Percentiles rank a stretch among this genome's conserved stretches.
Evolutionary conservation across 2,329 filamentous ascomycete genomes (phyloP).

Genomic region (Aspergillaceae sp.): DNA sequence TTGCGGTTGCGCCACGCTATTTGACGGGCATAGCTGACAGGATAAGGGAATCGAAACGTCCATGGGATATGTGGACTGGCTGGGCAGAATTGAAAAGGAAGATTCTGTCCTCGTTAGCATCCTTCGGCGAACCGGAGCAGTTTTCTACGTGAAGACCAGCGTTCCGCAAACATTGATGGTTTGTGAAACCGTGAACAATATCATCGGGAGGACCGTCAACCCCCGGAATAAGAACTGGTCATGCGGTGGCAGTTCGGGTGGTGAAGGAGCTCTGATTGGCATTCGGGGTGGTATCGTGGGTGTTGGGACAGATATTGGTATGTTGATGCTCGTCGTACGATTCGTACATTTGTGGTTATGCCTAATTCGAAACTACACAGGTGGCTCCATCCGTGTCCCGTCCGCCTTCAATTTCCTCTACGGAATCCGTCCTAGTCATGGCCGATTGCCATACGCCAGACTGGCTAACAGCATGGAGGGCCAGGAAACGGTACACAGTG

Average conservation of each 20-base stretch:
- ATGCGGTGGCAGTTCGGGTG: slow-evolving; percentile 17
- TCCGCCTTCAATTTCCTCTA: slow-evolving; percentile 36
- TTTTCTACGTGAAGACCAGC: slow-evolving; percentile 22
- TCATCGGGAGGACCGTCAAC: slow-evolving; percentile 16
- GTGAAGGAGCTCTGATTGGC: slow-evolving; percentile 25
- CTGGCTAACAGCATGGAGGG: slow-evolving; percentile 30
- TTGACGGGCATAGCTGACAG: neutral
- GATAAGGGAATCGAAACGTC: slow-evolving; percentile 7
- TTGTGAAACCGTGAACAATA: slow-evolving; percentile 14
- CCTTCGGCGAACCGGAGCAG: slow-evolving; percentile 13
- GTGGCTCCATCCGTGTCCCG: slow-evolving; percentile 36
- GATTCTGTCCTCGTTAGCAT: slow-evolving; percentile 12
- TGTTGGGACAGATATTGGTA: slow-evolving; percentile 26
- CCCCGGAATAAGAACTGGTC: slow-evolving; percentile 12
- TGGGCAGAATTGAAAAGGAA: slow-evolving; percentile 1
- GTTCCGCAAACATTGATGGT: slow-evolving; percentile 22
- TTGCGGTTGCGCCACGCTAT: neutral
- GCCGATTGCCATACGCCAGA: slow-evolving; percentile 25
- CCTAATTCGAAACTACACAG: slow-evolving; percentile 6
- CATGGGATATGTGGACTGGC: slow-evolving; percentile 15
- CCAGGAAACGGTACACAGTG: slow-evolving; percentile 25
- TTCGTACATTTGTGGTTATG: slow-evolving; percentile 28
- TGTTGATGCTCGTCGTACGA: neutral
- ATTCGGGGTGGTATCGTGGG: slow-evolving; percentile 24
- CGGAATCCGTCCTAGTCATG: slow-evolving; percentile 31